phyloP scores from a whole-genome alignment of 345 rosid genomes.

The Moringa oleifera region DNA sequence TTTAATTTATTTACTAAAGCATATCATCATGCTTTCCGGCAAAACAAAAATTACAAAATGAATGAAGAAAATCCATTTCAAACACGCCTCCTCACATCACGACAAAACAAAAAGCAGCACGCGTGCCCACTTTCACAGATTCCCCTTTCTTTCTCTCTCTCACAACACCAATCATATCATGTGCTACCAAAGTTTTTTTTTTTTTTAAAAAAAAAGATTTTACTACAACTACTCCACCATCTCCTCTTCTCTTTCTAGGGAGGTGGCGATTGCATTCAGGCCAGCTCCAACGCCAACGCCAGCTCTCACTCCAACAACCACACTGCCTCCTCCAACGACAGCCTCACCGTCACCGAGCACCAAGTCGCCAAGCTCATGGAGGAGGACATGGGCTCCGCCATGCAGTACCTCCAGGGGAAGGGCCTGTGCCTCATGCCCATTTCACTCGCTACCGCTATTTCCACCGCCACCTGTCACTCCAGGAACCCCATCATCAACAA shows the following conservation, averaged over 20 bases:
- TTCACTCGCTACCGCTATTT: conserved; percentile 83
- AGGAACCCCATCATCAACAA: conserved; percentile 29
- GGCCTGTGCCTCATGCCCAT: conserved; percentile 98
- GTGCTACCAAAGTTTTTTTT: neutral
- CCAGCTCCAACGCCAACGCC: conserved; percentile 23
- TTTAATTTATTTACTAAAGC: too few species aligned
- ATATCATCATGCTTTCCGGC: too few species aligned
- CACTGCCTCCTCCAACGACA: conserved; percentile 37
- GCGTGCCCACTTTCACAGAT: conserved; percentile 69
- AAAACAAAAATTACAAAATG: too few species aligned
- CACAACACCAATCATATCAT: too few species aligned
- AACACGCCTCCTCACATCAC: conserved; percentile 5
- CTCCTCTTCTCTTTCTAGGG: conserved; percentile 18
- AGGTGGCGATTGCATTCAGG: conserved; percentile 50
- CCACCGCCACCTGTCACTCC: conserved; percentile 60
- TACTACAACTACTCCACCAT: too few species aligned
- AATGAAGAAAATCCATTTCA: too few species aligned
- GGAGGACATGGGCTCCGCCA: conserved; percentile 98
- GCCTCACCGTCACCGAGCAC: conserved; percentile 68
- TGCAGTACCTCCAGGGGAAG: conserved; percentile 95
- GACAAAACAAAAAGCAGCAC: conserved; percentile 60
- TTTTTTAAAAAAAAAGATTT: too few species aligned
- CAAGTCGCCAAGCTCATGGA: conserved; percentile 96
- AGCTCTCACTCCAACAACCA: conserved; percentile 28
- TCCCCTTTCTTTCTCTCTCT: conserved; percentile 23